A percentile compares a stretch with the other conserved stretches of the same genome.
phyloP scores from a whole-genome alignment of 768 basidiomycete species.

The Flagelloscypha sp. region DNA sequence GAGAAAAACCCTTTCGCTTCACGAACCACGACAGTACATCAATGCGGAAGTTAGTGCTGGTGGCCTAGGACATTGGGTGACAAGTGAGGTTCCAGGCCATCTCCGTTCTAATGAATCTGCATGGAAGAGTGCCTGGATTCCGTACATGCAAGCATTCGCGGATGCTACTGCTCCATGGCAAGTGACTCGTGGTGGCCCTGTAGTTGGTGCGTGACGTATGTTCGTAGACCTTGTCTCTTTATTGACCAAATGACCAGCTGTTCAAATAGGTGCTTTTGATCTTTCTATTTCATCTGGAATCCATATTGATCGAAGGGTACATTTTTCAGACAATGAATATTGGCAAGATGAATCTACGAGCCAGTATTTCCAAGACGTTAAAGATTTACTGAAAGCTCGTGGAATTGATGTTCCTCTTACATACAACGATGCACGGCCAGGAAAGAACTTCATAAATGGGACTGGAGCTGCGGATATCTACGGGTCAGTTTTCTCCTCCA shows the following conservation, averaged over 20 bases:
- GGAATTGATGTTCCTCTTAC: constrained; percentile 63
- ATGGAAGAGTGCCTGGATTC: constrained; percentile 62
- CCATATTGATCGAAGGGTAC: not conserved
- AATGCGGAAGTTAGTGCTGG: constrained; percentile 80
- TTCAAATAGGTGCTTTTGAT: constrained; percentile 49
- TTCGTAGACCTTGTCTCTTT: not conserved
- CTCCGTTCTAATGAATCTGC: constrained; percentile 71
- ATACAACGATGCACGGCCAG: constrained; percentile 60
- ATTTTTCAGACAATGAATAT: constrained; percentile 65
- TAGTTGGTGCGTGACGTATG: constrained; percentile 44
- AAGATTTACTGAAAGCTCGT: constrained; percentile 44
- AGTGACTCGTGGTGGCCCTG: constrained; percentile 63
- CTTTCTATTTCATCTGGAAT: too few relatives aligned
- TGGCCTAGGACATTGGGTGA: constrained; percentile 64
- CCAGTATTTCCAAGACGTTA: constrained; percentile 58
- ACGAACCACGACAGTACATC: constrained; percentile 44
- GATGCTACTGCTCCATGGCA: constrained; percentile 54
- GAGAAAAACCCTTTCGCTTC: not conserved
- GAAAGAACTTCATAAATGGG: constrained; percentile 59
- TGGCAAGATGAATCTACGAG: constrained; percentile 35
- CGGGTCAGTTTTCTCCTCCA: constrained; percentile 33
- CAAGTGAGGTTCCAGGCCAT: constrained; percentile 52
- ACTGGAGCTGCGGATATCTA: constrained; percentile 72
- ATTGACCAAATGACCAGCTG: constrained; percentile 24
- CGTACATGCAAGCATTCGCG: constrained; percentile 63